Base-by-base conservation (phyloP, 345 rosid genomes). In the Mangifera indica region DNA sequence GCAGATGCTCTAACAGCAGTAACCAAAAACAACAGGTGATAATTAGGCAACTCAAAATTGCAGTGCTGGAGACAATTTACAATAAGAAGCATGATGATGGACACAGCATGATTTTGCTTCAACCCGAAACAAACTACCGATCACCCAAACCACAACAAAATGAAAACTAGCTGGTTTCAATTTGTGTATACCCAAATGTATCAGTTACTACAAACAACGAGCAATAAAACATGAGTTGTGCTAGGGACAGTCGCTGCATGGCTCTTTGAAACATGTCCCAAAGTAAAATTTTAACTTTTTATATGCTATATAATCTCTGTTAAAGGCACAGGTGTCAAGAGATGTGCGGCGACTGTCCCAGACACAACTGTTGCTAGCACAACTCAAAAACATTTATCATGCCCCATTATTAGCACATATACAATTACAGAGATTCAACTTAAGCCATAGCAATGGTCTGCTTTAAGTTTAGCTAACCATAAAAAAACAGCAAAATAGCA, bases 161-260 rank as follows among this genome's bases (percentile, higher is more conserved):
- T 37, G 42, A 37, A 37, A 37, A 37, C 42, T 37, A 37, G 42
- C 42, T 37, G 42, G 42, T 37, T 37, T 37, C 49, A 66, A 66
- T 42, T 18, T 6, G 20, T 48, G 22, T 32, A 25, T 56, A 64
- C 37, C 22, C 40, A 32, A 15, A 25, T 48, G 25, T 65, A 26
- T 49, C 29, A 34, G 51, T 53, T 46, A 74, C 69, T 60, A 21
- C 53, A 60, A 67, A 67, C 51, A 45, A 37, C 40, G 46, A 59
- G 1, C 45, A 22, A 45, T 51, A 6, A 37, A 37, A 37, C 0
- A 37, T 37, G 42, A 37, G 42, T 37, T 37, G 42, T 37, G 9
- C 42, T 37, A 6, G 8, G 9, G 42, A 7, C 42, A 5, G 42
- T 37, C 42, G 1, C 42, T 37, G 42, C 42, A 37, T 7, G 8